Conservation (phyloP, 139 green algal genomes). For the Coelastrella sp. region DNA sequence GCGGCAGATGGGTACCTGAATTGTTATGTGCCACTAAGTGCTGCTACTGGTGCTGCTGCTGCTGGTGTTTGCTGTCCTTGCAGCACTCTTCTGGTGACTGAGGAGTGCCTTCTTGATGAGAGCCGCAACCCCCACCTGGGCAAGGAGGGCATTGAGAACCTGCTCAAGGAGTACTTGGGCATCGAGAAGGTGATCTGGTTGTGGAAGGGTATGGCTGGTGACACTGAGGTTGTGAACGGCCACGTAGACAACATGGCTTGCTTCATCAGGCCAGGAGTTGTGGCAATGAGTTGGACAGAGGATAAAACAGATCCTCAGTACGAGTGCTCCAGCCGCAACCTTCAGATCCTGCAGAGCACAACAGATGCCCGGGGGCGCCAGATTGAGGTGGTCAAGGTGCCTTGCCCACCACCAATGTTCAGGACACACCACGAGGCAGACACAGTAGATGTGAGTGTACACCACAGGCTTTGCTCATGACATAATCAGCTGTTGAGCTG, state of each 20-base stretch:
- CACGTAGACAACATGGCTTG: constrained; percentile 85
- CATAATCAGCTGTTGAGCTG: background rate
- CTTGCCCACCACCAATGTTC: constrained; percentile 66
- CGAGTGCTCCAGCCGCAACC: constrained; percentile 55
- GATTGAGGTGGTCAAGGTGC: constrained; percentile 80
- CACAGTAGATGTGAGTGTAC: constrained; percentile 52
- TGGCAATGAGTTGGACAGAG: constrained; percentile 79
- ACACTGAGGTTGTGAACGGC: constrained; percentile 74
- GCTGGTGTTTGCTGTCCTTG: background rate
- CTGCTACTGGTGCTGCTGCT: background rate
- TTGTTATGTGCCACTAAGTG: background rate
- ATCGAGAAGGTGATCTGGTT: constrained; percentile 85
- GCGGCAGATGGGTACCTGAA: too few relatives aligned
- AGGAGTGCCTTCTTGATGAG: constrained; percentile 82
- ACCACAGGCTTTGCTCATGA: background rate
- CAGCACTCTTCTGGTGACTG: constrained; percentile 79
- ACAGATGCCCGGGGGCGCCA: constrained; percentile 69
- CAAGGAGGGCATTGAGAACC: constrained; percentile 66
- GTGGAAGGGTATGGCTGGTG: constrained; percentile 73
- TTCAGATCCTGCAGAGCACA: constrained; percentile 55
- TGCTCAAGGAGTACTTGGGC: constrained; percentile 78
- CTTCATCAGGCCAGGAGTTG: constrained; percentile 75
- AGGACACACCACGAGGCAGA: constrained; percentile 60
- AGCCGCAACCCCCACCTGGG: constrained; percentile 78
- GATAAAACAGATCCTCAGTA: constrained; percentile 74